Evolutionary conservation across 495 filamentous ascomycete species (phyloP).

Genomic region (Penicillium chermesinum): DNA sequence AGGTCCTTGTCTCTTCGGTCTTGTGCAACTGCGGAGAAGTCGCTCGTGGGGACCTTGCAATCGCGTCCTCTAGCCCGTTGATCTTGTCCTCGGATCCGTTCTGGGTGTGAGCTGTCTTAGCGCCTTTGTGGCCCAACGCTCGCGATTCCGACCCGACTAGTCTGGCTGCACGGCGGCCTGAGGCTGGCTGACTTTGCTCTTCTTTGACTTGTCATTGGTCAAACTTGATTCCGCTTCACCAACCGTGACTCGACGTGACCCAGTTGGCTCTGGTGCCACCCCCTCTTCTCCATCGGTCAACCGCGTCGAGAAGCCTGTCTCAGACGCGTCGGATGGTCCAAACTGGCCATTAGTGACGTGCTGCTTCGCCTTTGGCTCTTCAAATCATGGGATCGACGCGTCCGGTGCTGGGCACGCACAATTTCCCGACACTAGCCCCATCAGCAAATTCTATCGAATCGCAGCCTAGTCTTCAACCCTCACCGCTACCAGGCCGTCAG

Average conservation of each 20-base stretch:
- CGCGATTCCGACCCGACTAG: slow-evolving; percentile 14
- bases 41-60: background rate
- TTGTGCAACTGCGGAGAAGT: background rate
- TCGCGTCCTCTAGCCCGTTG: background rate
- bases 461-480: slow-evolving; percentile 38
- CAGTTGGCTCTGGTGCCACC: slow-evolving; percentile 4
- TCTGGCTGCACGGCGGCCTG: slow-evolving; percentile 22
- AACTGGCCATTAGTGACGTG: slow-evolving; percentile 12
- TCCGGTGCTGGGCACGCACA: slow-evolving; percentile 54
- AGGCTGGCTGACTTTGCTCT: slow-evolving; percentile 16
- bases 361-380: background rate
- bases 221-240: slow-evolving; percentile 17
- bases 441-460: slow-evolving; percentile 48
- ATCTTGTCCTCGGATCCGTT: background rate
- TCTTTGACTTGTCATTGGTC: slow-evolving; percentile 13
- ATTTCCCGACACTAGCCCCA: slow-evolving; percentile 57
- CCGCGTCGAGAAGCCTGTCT: slow-evolving; percentile 5
- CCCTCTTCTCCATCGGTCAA: background rate
- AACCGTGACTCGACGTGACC: slow-evolving; percentile 11
- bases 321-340: slow-evolving; percentile 25
- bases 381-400: slow-evolving; percentile 61
- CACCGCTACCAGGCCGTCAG: slow-evolving; percentile 48
- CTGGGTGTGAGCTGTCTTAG: slow-evolving; percentile 10
- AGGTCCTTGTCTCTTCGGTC: background rate
- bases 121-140: slow-evolving; percentile 27